Evolutionary conservation across 169 alveolate species (phyloP).

Genomic region (Cryptosporidium ryanae): DNA sequence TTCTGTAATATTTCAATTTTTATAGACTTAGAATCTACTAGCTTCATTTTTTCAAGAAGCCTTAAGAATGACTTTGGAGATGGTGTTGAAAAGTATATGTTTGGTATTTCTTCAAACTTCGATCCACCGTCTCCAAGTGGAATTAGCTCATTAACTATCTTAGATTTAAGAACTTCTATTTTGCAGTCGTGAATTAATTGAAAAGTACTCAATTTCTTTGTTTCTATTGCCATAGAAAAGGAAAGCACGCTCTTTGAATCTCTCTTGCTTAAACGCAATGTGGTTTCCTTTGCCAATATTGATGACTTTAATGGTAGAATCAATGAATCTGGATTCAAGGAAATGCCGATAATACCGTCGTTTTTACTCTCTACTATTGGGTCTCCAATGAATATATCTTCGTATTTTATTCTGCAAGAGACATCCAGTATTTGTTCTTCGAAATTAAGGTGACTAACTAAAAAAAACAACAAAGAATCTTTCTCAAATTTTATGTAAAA

Average conservation of each 20-base stretch:
- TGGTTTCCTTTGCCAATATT: constrained; percentile 66
- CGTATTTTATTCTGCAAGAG: constrained; percentile 58
- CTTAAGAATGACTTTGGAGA: constrained; percentile 43
- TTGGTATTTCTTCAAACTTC: constrained; percentile 37
- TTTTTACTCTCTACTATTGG: constrained; percentile 63
- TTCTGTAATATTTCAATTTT: constrained; percentile 53
- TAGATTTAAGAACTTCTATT: constrained; percentile 56
- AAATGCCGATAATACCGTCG: constrained; percentile 49
- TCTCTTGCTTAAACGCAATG: constrained; percentile 57
- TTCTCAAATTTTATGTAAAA: constrained; percentile 64
- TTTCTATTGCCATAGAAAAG: constrained; percentile 63
- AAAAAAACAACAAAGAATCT: constrained; percentile 9
- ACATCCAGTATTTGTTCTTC: constrained; percentile 69
- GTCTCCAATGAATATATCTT: constrained; percentile 41
- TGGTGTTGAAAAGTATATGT: constrained; percentile 55
- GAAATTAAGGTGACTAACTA: constrained; percentile 30
- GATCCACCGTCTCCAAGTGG: constrained; percentile 32
- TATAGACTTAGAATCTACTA: constrained; percentile 58
- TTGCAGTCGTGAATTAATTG: constrained; percentile 56
- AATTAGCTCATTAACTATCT: constrained; percentile 21
- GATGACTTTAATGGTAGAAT: constrained; percentile 65
- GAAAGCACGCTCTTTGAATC: constrained; percentile 61
- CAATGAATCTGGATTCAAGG: constrained; percentile 56
- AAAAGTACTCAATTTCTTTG: constrained; percentile 61
- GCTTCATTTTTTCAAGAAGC: constrained; percentile 58